Evolutionary conservation across 1,284 basidiomycete species (phyloP).

Genomic region (Trametes pubescens): DNA sequence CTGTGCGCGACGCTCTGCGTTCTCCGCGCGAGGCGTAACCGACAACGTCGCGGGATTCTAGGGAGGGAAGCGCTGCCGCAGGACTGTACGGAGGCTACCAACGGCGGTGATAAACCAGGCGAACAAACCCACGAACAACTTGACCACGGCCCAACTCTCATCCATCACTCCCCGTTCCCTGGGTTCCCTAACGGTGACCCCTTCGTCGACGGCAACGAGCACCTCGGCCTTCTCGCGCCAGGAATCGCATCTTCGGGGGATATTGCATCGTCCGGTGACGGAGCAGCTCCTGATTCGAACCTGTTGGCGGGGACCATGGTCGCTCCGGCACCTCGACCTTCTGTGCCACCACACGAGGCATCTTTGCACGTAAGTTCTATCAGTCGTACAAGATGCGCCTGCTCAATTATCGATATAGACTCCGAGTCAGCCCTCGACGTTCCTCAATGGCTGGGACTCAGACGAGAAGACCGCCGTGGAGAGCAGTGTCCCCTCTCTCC

Average conservation of each 20-base stretch:
- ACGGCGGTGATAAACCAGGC: background rate
- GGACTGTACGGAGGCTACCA: background rate
- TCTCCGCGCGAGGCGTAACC: slow-evolving; percentile 1
- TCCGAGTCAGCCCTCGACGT: too few species aligned
- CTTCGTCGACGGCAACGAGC: background rate
- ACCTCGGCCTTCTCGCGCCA: too few species aligned
- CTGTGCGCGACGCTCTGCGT: background rate
- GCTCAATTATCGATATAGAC: background rate
- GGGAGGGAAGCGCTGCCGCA: background rate
- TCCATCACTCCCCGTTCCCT: background rate
- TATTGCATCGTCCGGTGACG: background rate
- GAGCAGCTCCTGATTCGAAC: too few species aligned
- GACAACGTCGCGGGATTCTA: background rate
- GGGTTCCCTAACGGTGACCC: background rate
- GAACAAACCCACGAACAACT: background rate
- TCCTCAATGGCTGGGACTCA: too few species aligned
- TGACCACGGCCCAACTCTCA: background rate
- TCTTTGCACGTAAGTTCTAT: too few species aligned
- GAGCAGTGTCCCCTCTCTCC: background rate
- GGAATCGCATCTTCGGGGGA: background rate
- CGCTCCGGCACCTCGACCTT: too few species aligned
- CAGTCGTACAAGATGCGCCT: background rate
- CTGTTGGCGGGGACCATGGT: too few species aligned
- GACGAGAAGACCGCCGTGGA: too few species aligned
- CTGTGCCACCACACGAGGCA: too few species aligned